These are phyloP conservation scores for Colletotrichum coccodes DNA, from an alignment of 2,329 filamentous ascomycete species.

Conservation along the genomic window DNA sequence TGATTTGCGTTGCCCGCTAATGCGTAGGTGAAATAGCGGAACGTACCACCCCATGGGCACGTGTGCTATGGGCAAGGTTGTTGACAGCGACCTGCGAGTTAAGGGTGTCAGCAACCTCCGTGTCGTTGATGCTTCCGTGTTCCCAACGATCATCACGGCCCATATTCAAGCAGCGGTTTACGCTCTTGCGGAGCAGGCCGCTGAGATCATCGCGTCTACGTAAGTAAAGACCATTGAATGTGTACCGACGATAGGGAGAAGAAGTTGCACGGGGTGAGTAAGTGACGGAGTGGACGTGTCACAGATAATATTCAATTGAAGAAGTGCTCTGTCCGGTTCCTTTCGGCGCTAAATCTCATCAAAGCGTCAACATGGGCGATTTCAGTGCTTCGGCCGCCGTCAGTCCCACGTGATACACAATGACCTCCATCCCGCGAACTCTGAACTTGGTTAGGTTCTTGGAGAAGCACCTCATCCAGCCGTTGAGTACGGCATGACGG, in stretches of 20 bases:
- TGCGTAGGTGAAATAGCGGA: conserved; percentile 29
- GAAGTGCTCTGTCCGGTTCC: background rate
- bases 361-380: too few species aligned
- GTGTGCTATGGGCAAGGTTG: conserved; percentile 43
- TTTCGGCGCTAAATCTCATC: background rate
- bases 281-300: background rate
- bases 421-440: too few species aligned
- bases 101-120: conserved; percentile 47
- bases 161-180: conserved; percentile 63
- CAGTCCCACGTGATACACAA: background rate
- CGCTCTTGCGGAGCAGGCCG: conserved; percentile 68
- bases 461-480: too few species aligned
- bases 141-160: conserved; percentile 41
- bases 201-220: conserved; percentile 57
- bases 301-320: background rate
- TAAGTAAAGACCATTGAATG: background rate
- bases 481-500: too few species aligned
- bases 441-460: too few species aligned
- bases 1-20: background rate
- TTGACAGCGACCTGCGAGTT: conserved; percentile 46
- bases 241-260: background rate
- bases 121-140: conserved; percentile 50
- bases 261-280: background rate
- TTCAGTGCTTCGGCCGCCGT: background rate
- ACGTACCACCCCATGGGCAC: conserved; percentile 40